These are phyloP conservation scores for Crucihimalaya himalaica DNA, from an alignment of 345 rosid species.

Conservation along the genomic window DNA sequence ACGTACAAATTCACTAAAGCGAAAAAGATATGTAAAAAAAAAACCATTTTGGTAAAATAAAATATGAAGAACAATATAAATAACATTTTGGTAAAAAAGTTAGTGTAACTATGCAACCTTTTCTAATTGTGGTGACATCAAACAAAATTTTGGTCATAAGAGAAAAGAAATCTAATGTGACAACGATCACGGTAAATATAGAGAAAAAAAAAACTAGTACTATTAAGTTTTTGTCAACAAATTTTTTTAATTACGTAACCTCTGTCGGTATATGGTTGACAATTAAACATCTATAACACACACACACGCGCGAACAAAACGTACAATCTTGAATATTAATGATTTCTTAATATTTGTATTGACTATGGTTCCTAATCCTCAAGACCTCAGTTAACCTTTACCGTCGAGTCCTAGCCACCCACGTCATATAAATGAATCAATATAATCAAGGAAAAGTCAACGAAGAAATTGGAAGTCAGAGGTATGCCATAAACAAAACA, in stretches of 20 bases:
- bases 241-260: neutral
- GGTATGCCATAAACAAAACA: slow-evolving; percentile 2
- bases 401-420: neutral
- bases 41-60: too few relatives aligned
- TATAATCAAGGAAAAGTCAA: neutral
- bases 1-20: neutral
- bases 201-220: too few relatives aligned
- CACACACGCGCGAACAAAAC: slow-evolving; percentile 6
- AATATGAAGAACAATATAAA: too few relatives aligned
- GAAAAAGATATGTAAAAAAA: neutral
- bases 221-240: too few relatives aligned
- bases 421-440: neutral
- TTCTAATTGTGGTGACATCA: neutral
- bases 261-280: neutral
- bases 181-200: neutral
- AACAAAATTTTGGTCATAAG: neutral
- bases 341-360: neutral
- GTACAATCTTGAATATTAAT: slow-evolving; percentile 8
- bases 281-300: neutral
- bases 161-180: neutral
- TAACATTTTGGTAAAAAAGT: neutral
- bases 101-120: too few relatives aligned
- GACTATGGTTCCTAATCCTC: neutral
- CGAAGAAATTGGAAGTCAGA: neutral
- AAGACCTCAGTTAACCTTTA: slow-evolving; percentile 6